A percentile compares a stretch with the other conserved stretches of the same genome.
These are phyloP conservation scores for Lavandula angustifolia DNA, from an alignment of 257 asterid species.

Conservation along the genomic window DNA sequence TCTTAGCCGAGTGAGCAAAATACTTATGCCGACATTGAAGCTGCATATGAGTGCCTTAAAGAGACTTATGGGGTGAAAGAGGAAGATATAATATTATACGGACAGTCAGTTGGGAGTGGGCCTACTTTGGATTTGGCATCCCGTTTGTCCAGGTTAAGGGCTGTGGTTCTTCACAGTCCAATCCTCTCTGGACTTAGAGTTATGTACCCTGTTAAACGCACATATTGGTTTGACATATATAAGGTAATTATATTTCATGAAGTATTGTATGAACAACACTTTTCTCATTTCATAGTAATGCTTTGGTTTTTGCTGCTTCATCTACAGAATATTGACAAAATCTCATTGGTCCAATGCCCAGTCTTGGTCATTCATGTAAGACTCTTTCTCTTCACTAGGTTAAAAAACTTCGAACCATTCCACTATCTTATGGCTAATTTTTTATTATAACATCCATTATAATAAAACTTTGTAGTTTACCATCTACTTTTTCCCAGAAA, in stretches of 20 bases:
- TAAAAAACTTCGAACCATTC: neutral
- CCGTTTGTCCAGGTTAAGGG: conserved; percentile 75
- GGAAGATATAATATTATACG: conserved; percentile 82
- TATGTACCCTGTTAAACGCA: conserved; percentile 91
- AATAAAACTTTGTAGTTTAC: neutral
- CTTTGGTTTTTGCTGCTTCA: conserved; percentile 20
- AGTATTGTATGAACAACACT: conserved; percentile 18
- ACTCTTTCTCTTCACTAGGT: conserved; percentile 23
- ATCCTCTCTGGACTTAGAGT: conserved; percentile 91
- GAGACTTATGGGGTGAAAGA: conserved; percentile 81
- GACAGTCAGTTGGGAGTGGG: conserved; percentile 99
- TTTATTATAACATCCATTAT: neutral
- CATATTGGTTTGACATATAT: conserved; percentile 95
- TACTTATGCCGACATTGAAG: conserved; percentile 92
- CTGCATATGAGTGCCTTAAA: conserved; percentile 81
- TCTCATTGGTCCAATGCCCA: conserved; percentile 80
- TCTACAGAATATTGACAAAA: conserved; percentile 90
- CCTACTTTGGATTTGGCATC: conserved; percentile 93
- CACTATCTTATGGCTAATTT: neutral
- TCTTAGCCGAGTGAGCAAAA: conserved; percentile 87
- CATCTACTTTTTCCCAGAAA: neutral
- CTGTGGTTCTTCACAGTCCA: conserved; percentile 97
- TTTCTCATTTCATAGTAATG: conserved; percentile 21
- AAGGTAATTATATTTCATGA: conserved; percentile 53
- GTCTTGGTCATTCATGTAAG: conserved; percentile 94